These are phyloP conservation scores for Echria macrotheca DNA, from an alignment of 495 filamentous ascomycete species.

Conservation along the genomic window DNA sequence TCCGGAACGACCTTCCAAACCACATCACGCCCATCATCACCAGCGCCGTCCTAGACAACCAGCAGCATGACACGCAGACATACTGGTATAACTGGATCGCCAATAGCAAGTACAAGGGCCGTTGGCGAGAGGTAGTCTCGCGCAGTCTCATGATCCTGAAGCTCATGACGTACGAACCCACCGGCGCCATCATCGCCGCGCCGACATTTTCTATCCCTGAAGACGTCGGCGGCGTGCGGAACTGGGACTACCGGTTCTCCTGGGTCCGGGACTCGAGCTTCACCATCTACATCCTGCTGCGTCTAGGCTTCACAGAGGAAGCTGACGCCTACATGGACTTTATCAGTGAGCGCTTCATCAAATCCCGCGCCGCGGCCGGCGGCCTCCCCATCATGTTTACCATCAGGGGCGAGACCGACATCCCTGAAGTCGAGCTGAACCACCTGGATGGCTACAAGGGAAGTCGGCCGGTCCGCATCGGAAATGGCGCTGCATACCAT, in stretches of 20 bases:
- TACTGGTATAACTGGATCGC: constrained; percentile 70
- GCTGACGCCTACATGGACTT: constrained; percentile 70
- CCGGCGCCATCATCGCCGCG: constrained; percentile 44
- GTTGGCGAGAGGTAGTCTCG: constrained; percentile 62
- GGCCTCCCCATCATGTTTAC: constrained; percentile 75
- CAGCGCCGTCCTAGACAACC: constrained; percentile 45
- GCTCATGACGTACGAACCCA: constrained; percentile 59
- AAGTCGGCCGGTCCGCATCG: constrained; percentile 65
- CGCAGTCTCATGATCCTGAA: constrained; percentile 67
- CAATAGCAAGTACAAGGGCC: constrained; percentile 62
- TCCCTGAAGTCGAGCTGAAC: constrained; percentile 58
- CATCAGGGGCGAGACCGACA: constrained; percentile 64
- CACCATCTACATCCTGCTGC: constrained; percentile 68
- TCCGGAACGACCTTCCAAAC: constrained; percentile 51
- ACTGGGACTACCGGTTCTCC: constrained; percentile 72
- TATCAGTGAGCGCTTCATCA: constrained; percentile 60
- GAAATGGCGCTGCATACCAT: constrained; percentile 69
- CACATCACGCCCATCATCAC: constrained; percentile 50
- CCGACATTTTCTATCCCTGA: constrained; percentile 64
- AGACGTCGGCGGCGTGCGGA: constrained; percentile 61
- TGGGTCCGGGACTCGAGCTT: constrained; percentile 73
- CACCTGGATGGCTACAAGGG: constrained; percentile 65
- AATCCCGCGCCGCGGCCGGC: constrained; percentile 39
- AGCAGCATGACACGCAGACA: constrained; percentile 59
- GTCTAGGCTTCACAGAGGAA: constrained; percentile 67